Conservation (phyloP, 306 rosid species). For the Pyrus communis region DNA sequence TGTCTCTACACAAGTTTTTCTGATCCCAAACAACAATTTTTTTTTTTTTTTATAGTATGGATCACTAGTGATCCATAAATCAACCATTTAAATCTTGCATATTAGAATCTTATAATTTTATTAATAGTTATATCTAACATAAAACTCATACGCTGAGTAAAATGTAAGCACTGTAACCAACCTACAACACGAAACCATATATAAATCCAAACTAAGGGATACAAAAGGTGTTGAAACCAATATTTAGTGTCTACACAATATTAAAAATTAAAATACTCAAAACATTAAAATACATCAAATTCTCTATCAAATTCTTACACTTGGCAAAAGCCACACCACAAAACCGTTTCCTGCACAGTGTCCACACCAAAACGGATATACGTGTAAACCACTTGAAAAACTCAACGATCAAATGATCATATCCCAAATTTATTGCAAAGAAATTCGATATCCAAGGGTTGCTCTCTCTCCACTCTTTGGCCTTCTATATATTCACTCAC, state of each 20-base stretch:
- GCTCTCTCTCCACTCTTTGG: neutral
- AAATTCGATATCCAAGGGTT: neutral
- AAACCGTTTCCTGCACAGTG: neutral
- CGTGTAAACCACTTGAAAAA: constrained; percentile 23
- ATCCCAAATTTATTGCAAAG: constrained; percentile 21
- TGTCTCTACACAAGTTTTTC: neutral
- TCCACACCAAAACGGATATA: neutral
- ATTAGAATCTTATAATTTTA: too few species aligned
- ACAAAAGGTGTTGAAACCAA: neutral
- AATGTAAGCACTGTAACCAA: neutral
- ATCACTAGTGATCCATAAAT: too few species aligned
- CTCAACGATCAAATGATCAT: constrained; percentile 10
- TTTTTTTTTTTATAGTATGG: too few species aligned
- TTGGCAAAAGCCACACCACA: constrained; percentile 22
- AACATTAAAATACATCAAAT: neutral
- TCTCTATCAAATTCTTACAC: constrained; percentile 12
- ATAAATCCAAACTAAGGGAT: neutral
- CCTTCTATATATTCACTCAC: neutral
- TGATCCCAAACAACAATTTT: neutral
- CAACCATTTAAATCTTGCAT: too few species aligned
- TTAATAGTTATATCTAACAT: too few species aligned
- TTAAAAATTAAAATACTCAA: neutral
- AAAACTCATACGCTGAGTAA: neutral
- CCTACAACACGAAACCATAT: neutral
- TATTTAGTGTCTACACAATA: neutral